phyloP scores from a whole-genome alignment of 805 yeast genomes.

The Zygosaccharomyces bailii region DNA sequence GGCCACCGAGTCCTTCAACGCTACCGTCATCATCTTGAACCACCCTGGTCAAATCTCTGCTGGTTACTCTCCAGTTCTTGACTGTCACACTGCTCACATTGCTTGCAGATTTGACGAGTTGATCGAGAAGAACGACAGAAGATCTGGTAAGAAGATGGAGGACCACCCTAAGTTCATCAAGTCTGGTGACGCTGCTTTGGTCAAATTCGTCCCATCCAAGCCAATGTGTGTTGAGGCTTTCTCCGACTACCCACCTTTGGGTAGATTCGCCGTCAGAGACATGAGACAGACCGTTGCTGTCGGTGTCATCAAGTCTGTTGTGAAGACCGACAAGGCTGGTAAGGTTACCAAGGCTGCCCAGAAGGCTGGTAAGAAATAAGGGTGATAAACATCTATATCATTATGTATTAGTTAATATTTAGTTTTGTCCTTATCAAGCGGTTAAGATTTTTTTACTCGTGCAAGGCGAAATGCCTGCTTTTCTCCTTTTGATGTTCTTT shows the following conservation, averaged over 20 bases:
- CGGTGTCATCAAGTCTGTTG: conserved; percentile 97
- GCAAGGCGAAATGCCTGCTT: neutral
- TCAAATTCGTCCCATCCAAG: conserved; percentile 81
- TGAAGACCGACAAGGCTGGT: conserved; percentile 80
- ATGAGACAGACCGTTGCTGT: conserved; percentile 99
- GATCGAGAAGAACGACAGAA: conserved; percentile 82
- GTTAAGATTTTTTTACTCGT: conserved; percentile 2
- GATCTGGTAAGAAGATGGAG: conserved; percentile 89
- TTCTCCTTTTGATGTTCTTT: too few relatives aligned
- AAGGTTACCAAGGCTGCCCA: conserved; percentile 95
- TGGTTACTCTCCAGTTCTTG: conserved; percentile 89
- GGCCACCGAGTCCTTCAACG: conserved; percentile 75
- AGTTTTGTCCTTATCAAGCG: conserved; percentile 18
- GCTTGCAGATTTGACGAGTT: conserved; percentile 84
- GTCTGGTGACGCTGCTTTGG: conserved; percentile 96
- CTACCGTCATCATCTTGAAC: conserved; percentile 84
- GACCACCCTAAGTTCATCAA: conserved; percentile 89
- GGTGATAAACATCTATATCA: conserved; percentile 14
- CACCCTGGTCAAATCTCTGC: conserved; percentile 90
- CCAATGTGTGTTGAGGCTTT: conserved; percentile 94
- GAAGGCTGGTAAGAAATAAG: conserved; percentile 37
- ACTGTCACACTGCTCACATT: conserved; percentile 91
- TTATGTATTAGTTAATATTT: conserved; percentile 22
- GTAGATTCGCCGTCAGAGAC: conserved; percentile 99
- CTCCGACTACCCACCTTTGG: conserved; percentile 93